phyloP scores from a whole-genome alignment of 257 asterid species.

The Lycium ferocissimum region DNA sequence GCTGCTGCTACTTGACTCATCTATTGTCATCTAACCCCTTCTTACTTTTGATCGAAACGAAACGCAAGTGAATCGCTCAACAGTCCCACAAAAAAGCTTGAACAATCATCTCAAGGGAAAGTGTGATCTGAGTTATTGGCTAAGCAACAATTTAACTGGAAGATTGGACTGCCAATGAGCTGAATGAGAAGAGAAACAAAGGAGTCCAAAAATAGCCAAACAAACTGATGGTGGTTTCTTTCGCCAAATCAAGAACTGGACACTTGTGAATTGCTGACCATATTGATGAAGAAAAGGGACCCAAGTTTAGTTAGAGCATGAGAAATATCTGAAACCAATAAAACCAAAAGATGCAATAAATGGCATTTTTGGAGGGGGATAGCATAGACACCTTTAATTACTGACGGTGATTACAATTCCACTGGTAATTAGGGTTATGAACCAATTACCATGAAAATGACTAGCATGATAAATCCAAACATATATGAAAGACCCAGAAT shows the following conservation, averaged over 20 bases:
- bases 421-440: slow-evolving; percentile 47
- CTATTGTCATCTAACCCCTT: slow-evolving; percentile 62
- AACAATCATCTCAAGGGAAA: slow-evolving; percentile 10
- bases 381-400: slow-evolving; percentile 36
- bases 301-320: slow-evolving; percentile 43
- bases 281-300: slow-evolving; percentile 52
- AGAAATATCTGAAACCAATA: slow-evolving; percentile 64
- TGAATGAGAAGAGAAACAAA: slow-evolving; percentile 32
- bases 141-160: slow-evolving; percentile 27
- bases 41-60: slow-evolving; percentile 30
- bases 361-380: slow-evolving; percentile 36
- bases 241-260: slow-evolving; percentile 47
- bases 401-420: slow-evolving; percentile 52
- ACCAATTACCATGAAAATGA: slow-evolving; percentile 43
- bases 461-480: slow-evolving; percentile 52
- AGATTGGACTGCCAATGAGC: not conserved
- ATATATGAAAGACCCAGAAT: slow-evolving; percentile 45
- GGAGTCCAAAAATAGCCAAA: slow-evolving; percentile 36
- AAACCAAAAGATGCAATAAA: slow-evolving; percentile 51
- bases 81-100: not conserved
- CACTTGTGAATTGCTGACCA: slow-evolving; percentile 51
- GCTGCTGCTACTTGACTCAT: slow-evolving; percentile 66
- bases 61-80: slow-evolving; percentile 19
- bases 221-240: slow-evolving; percentile 40
- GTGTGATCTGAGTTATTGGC: not conserved